Evolutionary conservation across 345 rosid species (phyloP), one percentile per base, ranked within the genome.

Genomic region (Lepidium africanum): DNA sequence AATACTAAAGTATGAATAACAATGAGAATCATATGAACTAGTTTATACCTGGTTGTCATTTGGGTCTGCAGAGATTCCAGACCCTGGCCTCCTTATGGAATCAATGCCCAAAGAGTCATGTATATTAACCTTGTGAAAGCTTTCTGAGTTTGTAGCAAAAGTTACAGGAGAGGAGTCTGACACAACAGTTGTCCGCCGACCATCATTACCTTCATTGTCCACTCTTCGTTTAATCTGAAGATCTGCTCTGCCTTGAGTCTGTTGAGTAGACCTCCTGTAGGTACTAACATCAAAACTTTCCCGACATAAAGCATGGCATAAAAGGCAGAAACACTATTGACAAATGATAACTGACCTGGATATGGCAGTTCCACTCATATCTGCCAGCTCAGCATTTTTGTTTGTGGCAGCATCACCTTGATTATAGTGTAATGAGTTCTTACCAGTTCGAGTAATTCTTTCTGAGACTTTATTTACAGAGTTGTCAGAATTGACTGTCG

Each of bases 251-350:
- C 81, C 78, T 60, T 81, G 89, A 58, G 69, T 64, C 63, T 81
- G 81, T 76, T 86, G 88, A 47, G 73, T 73, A 74, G 81, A 70
- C 80, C 81, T 80, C 99, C 99, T 91, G 92, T 16, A 45, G 55
- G 71, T 50, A 63, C 62, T 56, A 39, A 64, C 33, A 70, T 84
- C 73, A 87, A 77, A 56, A 46, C 41, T 65, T 67, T 72, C 63
- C 55, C 62, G 70, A 66, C 63, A 67, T 43, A 37, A 63, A 48
- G 59, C 75, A 64, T 48, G 71, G 70, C 67, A 76, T 48, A 57
- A 45, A 13, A 61, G 72, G 73, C 69, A 5, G 42, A 66, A 72
- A 77, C 39, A 36, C 56, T 50, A 38, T 30, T 41, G 30, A 61
- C 10, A 73, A 58, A 38, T 57, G 60, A 59, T 56, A 69, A 80